Conservation (phyloP, 2,329 filamentous ascomycete species). For the Fusarium luffae region DNA sequence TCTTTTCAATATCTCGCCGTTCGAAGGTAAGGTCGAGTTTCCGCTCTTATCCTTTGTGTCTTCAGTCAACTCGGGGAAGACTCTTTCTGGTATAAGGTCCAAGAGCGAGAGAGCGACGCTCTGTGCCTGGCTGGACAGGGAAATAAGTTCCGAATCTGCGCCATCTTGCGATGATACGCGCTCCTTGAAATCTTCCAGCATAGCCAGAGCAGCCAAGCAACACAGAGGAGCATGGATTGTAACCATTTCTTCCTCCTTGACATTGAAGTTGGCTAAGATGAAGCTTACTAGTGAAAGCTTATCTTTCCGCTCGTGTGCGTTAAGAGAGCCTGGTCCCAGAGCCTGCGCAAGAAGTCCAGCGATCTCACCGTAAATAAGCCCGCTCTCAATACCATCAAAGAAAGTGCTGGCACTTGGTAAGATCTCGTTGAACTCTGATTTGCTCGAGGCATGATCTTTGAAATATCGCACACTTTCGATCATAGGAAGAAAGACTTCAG, state of each 20-base stretch:
- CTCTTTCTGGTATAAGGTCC: constrained; percentile 72
- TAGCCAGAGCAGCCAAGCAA: constrained; percentile 67
- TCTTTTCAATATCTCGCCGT: constrained; percentile 66
- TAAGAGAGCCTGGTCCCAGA: constrained; percentile 60
- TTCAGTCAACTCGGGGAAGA: constrained; percentile 58
- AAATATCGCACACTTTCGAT: constrained; percentile 83
- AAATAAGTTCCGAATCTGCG: constrained; percentile 49
- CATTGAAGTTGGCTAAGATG: constrained; percentile 87
- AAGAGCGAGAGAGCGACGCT: constrained; percentile 67
- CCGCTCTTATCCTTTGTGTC: constrained; percentile 11
- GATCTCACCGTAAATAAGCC: constrained; percentile 89
- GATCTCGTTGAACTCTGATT: constrained; percentile 83
- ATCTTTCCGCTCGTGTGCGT: constrained; percentile 62
- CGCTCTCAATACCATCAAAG: constrained; percentile 96
- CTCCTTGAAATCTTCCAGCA: constrained; percentile 66
- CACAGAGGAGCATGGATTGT: constrained; percentile 84
- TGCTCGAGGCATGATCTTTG: constrained; percentile 71
- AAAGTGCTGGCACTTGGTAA: constrained; percentile 93
- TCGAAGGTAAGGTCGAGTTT: constrained; percentile 34
- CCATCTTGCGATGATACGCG: constrained; percentile 47
- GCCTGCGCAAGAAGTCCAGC: constrained; percentile 73
- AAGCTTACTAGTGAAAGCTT: constrained; percentile 82
- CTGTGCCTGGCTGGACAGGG: constrained; percentile 52
- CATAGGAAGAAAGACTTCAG: constrained; percentile 87
- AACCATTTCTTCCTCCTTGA: constrained; percentile 96